These are phyloP conservation scores for Telfairia occidentalis DNA, from an alignment of 331 rosid species.

Conservation along the genomic window DNA sequence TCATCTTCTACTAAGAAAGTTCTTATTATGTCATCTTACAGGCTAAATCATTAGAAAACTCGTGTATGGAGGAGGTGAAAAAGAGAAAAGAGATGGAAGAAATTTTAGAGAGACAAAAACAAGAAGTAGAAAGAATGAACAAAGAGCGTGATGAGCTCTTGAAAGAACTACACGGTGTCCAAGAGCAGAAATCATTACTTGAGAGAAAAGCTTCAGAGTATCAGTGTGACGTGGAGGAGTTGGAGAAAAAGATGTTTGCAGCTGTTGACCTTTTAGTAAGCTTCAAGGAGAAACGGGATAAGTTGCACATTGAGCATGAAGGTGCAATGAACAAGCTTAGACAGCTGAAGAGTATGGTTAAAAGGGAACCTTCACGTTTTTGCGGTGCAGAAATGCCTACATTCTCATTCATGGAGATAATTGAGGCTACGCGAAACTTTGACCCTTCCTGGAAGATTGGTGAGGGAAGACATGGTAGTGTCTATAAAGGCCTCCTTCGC, in stretches of 20 bases:
- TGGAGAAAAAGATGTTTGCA: slow-evolving; percentile 70
- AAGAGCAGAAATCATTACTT: slow-evolving; percentile 39
- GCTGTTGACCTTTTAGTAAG: slow-evolving; percentile 68
- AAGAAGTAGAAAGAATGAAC: slow-evolving; percentile 38
- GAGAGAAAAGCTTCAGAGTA: slow-evolving; percentile 38
- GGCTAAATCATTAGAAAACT: slow-evolving; percentile 48
- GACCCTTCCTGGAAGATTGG: slow-evolving; percentile 90
- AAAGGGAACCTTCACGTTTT: slow-evolving; percentile 26
- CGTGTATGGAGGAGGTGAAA: slow-evolving; percentile 34
- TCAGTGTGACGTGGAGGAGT: slow-evolving; percentile 31
- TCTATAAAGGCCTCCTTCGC: slow-evolving; percentile 67
- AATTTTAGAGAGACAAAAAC: slow-evolving; percentile 29
- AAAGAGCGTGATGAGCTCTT: slow-evolving; percentile 29
- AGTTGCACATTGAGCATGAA: slow-evolving; percentile 36
- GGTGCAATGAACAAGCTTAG: slow-evolving; percentile 41
- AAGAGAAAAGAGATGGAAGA: slow-evolving; percentile 50
- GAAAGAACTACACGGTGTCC: slow-evolving; percentile 33
- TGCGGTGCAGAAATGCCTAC: slow-evolving; percentile 45
- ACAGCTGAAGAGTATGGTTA: slow-evolving; percentile 30
- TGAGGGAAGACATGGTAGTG: slow-evolving; percentile 80
- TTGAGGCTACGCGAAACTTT: slow-evolving; percentile 68
- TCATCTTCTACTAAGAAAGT: slow-evolving; percentile 16
- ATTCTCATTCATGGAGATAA: slow-evolving; percentile 78
- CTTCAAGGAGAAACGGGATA: slow-evolving; percentile 71
- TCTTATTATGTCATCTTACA: slow-evolving; percentile 24